Evolutionary conservation across 257 asterid species (phyloP), one percentile per base, ranked within the genome.

Genomic region (Voacanga thouarsii): DNA sequence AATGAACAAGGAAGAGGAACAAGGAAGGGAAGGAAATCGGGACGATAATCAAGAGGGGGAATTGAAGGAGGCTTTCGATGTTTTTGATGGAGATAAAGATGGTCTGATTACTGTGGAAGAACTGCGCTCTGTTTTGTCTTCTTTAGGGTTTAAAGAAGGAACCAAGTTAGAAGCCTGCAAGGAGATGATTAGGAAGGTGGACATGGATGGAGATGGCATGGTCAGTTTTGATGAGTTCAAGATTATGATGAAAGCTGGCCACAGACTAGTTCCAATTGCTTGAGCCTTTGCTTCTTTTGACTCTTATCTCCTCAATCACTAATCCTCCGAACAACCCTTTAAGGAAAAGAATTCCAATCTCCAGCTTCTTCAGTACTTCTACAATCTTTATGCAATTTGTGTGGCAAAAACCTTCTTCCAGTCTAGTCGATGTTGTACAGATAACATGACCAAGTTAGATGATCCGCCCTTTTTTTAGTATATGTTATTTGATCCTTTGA

Each of bases 141-240:
- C 93, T 0, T 24, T 93, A 75, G 98, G 98, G 4, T 87, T 93
- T 24, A 79, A 53, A 2, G 85, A 92, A 67, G 98, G 98, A 72
- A 89, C 77, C 49, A 88, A 76, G 80, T 30, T 90, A 37, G 95
- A 93, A 30, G 91, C 80, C 44, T 93, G 98, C 76, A 81, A 85
- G 37, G 97, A 92, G 76, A 93, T 93, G 98, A 93, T 93, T 50
- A 84, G 83, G 51, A 87, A 87, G 18, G 97, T 93, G 26, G 98
- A 93, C 57, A 71, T 88, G 28, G 96, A 93, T 87, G 96, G 98
- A 67, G 98, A 93, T 92, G 97, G 97, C 1, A 93, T 87, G 97
- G 97, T 91, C 6, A 87, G 87, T 55, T 89, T 90, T 80, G 91
- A 89, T 60, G 96, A 92, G 84, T 93, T 93, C 78, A 90, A 89